Percentiles rank a stretch among this genome's conserved stretches.
phyloP scores from a whole-genome alignment of 2,329 filamentous ascomycete genomes.

The Scytalidium sp. region DNA sequence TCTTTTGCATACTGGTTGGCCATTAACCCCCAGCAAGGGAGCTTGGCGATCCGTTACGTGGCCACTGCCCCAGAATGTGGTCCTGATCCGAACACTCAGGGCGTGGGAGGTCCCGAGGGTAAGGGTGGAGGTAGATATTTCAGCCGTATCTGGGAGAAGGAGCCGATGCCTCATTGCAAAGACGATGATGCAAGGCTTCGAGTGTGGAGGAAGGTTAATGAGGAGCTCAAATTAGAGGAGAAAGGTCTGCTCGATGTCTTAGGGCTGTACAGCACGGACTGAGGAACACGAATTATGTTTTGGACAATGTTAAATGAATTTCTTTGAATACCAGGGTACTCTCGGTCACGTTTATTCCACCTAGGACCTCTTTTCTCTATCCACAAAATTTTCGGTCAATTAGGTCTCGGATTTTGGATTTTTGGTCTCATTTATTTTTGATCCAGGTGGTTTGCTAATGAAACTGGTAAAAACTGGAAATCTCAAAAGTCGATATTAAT shows the following conservation, averaged over 20 bases:
- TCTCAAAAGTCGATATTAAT: too few species aligned
- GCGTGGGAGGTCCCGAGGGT: not conserved
- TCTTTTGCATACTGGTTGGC: conserved; percentile 9
- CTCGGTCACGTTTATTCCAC: too few species aligned
- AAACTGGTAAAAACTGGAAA: too few species aligned
- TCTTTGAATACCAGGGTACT: too few species aligned
- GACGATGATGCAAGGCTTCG: conserved; percentile 16
- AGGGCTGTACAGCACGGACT: conserved; percentile 10
- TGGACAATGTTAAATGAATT: too few species aligned
- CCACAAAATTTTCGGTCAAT: too few species aligned
- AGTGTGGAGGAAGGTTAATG: conserved; percentile 14
- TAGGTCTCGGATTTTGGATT: too few species aligned
- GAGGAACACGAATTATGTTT: too few species aligned
- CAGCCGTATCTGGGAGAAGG: conserved; percentile 22
- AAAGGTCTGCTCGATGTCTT: conserved; percentile 14
- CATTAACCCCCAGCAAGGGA: conserved; percentile 22
- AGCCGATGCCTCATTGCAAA: conserved; percentile 22
- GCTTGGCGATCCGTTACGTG: conserved; percentile 19
- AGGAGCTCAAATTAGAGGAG: conserved; percentile 16
- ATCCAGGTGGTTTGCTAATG: too few species aligned
- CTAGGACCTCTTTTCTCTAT: too few species aligned
- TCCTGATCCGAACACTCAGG: not conserved
- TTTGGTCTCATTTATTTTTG: too few species aligned
- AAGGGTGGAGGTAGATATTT: conserved; percentile 20
- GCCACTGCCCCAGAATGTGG: conserved; percentile 17